These are phyloP conservation scores for Trametes coccinea DNA, from an alignment of 768 basidiomycete genomes.

Conservation along the genomic window DNA sequence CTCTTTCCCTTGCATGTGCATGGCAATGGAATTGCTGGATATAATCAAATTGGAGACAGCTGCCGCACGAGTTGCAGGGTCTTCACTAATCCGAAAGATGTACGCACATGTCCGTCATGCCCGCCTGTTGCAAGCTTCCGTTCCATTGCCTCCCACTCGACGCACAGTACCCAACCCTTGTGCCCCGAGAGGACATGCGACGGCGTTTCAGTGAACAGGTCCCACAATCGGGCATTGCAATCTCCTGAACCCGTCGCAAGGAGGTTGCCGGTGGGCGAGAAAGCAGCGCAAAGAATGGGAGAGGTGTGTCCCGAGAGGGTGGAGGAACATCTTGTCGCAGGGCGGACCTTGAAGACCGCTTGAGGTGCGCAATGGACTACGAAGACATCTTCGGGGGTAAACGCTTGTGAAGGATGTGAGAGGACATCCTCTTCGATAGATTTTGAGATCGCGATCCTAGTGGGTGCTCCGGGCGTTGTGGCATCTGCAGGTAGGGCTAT, in stretches of 20 bases:
- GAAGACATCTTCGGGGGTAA: constrained; percentile 86
- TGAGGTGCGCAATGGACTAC: constrained; percentile 91
- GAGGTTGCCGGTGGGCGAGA: constrained; percentile 89
- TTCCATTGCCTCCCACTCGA: constrained; percentile 96
- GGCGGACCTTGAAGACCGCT: constrained; percentile 91
- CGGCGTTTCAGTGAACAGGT: constrained; percentile 89
- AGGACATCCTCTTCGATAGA: constrained; percentile 85
- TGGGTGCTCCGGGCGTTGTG: constrained; percentile 53
- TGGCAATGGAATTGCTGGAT: too few species aligned
- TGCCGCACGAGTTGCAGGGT: neutral
- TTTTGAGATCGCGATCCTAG: constrained; percentile 80
- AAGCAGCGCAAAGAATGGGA: constrained; percentile 92
- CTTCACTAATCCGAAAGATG: neutral
- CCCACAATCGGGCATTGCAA: constrained; percentile 90
- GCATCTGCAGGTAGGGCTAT: constrained; percentile 66
- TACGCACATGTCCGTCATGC: constrained; percentile 85
- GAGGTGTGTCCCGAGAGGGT: constrained; percentile 90
- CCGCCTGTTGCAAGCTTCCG: constrained; percentile 90
- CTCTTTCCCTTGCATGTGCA: neutral
- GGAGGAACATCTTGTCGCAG: constrained; percentile 91
- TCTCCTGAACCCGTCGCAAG: constrained; percentile 97
- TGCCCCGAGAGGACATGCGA: constrained; percentile 87
- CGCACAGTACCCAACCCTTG: constrained; percentile 94
- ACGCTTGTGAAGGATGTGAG: constrained; percentile 64
- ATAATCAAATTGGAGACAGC: neutral